These are phyloP conservation scores for Tubosaeta sp. DNA, from an alignment of 768 basidiomycete genomes.

Conservation along the genomic window DNA sequence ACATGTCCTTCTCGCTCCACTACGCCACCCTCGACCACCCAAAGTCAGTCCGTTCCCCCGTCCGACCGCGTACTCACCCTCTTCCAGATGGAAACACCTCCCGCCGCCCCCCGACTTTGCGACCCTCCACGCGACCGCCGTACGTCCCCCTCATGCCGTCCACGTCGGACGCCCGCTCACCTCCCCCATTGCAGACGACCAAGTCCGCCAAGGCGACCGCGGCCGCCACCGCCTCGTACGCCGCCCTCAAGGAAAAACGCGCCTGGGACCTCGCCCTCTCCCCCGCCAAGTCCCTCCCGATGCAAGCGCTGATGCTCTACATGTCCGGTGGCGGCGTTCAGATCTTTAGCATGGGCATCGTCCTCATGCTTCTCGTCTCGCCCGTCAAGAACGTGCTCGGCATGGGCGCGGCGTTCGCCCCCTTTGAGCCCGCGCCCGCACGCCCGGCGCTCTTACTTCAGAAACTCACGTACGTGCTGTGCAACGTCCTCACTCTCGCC, in stretches of 20 bases:
- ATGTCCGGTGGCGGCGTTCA: conserved; percentile 97
- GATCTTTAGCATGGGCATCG: conserved; percentile 95
- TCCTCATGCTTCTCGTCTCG: conserved; percentile 84
- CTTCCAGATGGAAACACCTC: conserved; percentile 54
- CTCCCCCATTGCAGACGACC: conserved; percentile 42
- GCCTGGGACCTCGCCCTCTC: conserved; percentile 83
- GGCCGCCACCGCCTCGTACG: conserved; percentile 46
- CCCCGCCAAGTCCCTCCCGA: conserved; percentile 88
- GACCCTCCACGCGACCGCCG: conserved; percentile 35
- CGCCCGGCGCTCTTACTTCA: conserved; percentile 53
- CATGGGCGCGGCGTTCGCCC: conserved; percentile 78
- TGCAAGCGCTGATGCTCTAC: conserved; percentile 99
- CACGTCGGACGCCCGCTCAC: background rate
- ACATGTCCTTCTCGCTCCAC: conserved; percentile 29
- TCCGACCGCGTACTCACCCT: background rate
- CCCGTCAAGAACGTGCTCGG: conserved; percentile 81
- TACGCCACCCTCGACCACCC: conserved; percentile 30
- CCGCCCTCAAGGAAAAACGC: conserved; percentile 67
- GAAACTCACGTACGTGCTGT: conserved; percentile 65
- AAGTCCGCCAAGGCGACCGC: conserved; percentile 35
- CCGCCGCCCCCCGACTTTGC: conserved; percentile 69
- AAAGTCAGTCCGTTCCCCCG: conserved; percentile 19
- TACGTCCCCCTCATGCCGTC: conserved; percentile 1
- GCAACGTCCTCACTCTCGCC: conserved; percentile 72
- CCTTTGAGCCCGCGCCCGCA: conserved; percentile 38